These are phyloP conservation scores for Aspergillus tanneri DNA, from an alignment of 2,329 filamentous ascomycete genomes.

Conservation along the genomic window DNA sequence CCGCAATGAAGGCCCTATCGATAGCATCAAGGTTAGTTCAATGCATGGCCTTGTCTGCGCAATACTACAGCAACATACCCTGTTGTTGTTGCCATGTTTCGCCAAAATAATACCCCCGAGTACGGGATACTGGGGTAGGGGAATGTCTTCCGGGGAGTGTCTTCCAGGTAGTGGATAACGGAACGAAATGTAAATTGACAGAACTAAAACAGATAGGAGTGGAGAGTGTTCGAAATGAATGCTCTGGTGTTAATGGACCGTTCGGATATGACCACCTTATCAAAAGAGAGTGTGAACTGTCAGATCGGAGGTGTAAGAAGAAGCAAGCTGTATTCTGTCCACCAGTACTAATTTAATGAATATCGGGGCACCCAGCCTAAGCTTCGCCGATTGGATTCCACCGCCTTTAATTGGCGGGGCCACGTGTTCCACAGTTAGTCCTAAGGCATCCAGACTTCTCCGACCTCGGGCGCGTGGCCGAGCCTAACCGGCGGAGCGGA, in stretches of 20 bases:
- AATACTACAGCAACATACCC: constrained; percentile 38
- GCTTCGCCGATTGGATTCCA: constrained; percentile 4
- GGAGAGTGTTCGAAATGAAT: not conserved
- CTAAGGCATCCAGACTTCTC: too few species aligned
- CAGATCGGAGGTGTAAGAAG: constrained; percentile 1
- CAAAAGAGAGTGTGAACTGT: not conserved
- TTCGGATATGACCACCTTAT: not conserved
- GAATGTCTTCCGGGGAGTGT: not conserved
- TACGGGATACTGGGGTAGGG: constrained; percentile 13
- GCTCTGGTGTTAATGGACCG: not conserved
- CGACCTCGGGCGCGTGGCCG: constrained; percentile 18
- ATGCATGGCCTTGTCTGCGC: not conserved
- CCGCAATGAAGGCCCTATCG: constrained; percentile 80
- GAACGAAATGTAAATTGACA: not conserved
- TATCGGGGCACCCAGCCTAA: not conserved
- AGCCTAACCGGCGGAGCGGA: constrained; percentile 21
- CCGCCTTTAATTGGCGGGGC: constrained; percentile 2
- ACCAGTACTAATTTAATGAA: too few species aligned
- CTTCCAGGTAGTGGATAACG: too few species aligned
- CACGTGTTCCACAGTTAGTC: not conserved
- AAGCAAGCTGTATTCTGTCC: not conserved
- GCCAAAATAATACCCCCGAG: constrained; percentile 12
- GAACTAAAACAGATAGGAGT: not conserved
- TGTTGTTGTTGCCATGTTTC: constrained; percentile 55
- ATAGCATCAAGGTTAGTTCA: constrained; percentile 13